phyloP scores from a whole-genome alignment of 441 rosid species.

The Pelargonium myrrhifolium region DNA sequence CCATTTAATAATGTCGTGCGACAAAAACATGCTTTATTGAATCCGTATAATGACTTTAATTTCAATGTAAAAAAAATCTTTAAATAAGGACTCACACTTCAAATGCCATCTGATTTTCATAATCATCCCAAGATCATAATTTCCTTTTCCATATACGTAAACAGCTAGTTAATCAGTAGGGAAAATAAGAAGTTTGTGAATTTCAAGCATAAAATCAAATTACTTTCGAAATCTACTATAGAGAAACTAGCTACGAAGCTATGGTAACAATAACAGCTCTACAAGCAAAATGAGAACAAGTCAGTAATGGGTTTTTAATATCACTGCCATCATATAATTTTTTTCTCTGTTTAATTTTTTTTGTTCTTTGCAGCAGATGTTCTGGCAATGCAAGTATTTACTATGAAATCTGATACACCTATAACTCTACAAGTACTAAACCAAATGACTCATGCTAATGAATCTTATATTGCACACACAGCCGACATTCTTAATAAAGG shows the following conservation, averaged over 20 bases:
- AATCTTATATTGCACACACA: background rate
- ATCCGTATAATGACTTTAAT: background rate
- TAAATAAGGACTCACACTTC: background rate
- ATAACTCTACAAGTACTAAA: background rate
- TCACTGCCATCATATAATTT: background rate
- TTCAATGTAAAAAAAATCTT: background rate
- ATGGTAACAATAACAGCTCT: background rate
- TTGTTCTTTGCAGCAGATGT: background rate
- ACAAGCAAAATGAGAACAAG: conserved; percentile 1
- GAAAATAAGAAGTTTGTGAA: background rate
- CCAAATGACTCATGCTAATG: background rate
- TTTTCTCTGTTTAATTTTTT: background rate
- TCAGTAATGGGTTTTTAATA: background rate
- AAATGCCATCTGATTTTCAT: background rate
- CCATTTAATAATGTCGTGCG: background rate
- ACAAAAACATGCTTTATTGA: background rate
- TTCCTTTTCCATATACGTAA: background rate
- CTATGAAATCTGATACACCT: background rate
- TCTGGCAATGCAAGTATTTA: background rate
- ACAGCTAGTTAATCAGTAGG: background rate
- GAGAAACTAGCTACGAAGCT: background rate
- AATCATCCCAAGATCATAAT: background rate
- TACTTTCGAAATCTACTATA: background rate
- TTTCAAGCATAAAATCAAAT: conserved; percentile 1
- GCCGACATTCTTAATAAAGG: conserved; percentile 1